phyloP scores from a whole-genome alignment of 1,284 basidiomycete genomes.

The Sutorius eximius region DNA sequence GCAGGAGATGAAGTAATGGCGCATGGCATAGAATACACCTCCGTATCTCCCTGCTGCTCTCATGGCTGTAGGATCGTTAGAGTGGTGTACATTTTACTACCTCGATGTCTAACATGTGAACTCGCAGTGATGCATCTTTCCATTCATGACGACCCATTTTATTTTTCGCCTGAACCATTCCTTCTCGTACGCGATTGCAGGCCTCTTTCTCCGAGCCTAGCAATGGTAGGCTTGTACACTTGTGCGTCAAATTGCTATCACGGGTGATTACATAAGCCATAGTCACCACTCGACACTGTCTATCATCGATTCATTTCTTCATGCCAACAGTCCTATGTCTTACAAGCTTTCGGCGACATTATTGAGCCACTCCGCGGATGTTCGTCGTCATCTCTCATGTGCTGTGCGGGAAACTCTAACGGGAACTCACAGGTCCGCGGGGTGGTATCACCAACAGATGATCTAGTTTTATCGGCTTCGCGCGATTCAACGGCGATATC shows the following conservation, averaged over 20 bases:
- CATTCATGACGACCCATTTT: background rate
- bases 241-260: too few species aligned
- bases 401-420: constrained; percentile 13
- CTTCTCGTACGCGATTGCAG: background rate
- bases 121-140: too few species aligned
- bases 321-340: constrained; percentile 48
- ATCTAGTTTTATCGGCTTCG: constrained; percentile 82
- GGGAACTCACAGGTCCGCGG: constrained; percentile 64
- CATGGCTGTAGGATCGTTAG: constrained; percentile 77
- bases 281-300: background rate
- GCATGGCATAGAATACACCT: constrained; percentile 83
- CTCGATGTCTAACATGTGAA: too few species aligned
- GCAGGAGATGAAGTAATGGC: constrained; percentile 87
- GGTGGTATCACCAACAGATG: constrained; percentile 65
- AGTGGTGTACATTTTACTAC: constrained; percentile 69
- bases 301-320: background rate
- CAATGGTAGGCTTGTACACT: too few species aligned
- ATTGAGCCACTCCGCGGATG: constrained; percentile 69
- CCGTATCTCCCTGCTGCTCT: constrained; percentile 78
- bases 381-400: constrained; percentile 40
- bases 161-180: background rate
- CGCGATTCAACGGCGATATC: constrained; percentile 87
- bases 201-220: background rate
- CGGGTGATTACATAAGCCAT: background rate
- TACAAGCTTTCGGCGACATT: constrained; percentile 86